phyloP scores from a whole-genome alignment of 768 basidiomycete species.

The Leccinum uliginosum region DNA sequence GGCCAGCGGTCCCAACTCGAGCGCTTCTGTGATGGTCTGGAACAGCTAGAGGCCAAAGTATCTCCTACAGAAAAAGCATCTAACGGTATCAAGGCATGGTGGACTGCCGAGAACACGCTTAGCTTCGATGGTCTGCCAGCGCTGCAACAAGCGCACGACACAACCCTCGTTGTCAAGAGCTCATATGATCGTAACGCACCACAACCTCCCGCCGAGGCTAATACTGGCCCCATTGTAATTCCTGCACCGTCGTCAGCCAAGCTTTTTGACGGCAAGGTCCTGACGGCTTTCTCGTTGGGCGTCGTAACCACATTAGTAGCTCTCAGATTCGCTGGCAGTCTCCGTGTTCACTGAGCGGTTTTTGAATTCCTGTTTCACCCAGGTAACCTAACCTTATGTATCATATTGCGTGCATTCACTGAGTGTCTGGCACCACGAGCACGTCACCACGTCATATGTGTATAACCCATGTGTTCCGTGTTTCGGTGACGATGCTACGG shows the following conservation, averaged over 20 bases:
- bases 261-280: slow-evolving; percentile 6
- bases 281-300: slow-evolving; percentile 30
- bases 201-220: background rate
- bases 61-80: slow-evolving; percentile 20
- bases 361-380: background rate
- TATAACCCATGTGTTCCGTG: no score
- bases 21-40: slow-evolving; percentile 41
- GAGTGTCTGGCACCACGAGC: background rate
- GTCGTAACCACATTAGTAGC: slow-evolving; percentile 16
- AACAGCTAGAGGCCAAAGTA: slow-evolving; percentile 35
- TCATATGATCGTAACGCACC: slow-evolving; percentile 18
- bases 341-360: slow-evolving; percentile 2
- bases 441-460: background rate
- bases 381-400: no score
- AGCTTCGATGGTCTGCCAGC: slow-evolving; percentile 59
- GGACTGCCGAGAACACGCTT: slow-evolving; percentile 43
- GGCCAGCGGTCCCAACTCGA: slow-evolving; percentile 51
- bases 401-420: background rate
- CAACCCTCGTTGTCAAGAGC: slow-evolving; percentile 13
- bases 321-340: slow-evolving; percentile 7
- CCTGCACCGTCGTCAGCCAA: background rate
- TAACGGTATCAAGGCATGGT: slow-evolving; percentile 53
- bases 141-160: slow-evolving; percentile 31
- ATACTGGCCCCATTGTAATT: background rate
- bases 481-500: no score